Base-by-base conservation (phyloP, 495 filamentous ascomycete genomes). In the Penicillium psychrofluorescens region DNA sequence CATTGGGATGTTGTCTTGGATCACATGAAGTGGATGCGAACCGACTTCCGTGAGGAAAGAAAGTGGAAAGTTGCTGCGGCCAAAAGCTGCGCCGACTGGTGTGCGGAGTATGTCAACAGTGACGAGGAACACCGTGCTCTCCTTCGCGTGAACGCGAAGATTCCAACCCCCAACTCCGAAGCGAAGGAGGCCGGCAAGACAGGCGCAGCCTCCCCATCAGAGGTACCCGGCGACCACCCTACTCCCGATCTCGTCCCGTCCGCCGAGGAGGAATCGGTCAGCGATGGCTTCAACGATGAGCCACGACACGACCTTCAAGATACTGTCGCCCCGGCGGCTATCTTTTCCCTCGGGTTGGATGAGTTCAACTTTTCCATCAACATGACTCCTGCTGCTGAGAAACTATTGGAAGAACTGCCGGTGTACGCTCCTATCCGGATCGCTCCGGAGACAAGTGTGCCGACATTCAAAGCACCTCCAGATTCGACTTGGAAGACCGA, bases 1-100 rank as follows among this genome's bases (percentile, higher is more conserved):
- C 90, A 96, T 59, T 83, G 79, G 77, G 92, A 98, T 68, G 75
- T 92, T 35, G 61, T 97, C 34, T 66, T 97, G 8, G 76, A 88
- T 49, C 88, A 98, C 64, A 86, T 90, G 78, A 95, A 88, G 62
- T 96, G 92, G 94, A 88, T 98, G 81, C 78, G 88, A 32, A 95
- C 88, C 2, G 92, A 98, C 67, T 97, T 97, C 54, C 75, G 85
- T 29, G 87, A 95, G 65, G 92, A 98, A 62, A 69, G 87, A 27
- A 95, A 94, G 59, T 95, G 88, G 88, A 96, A 96, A 62, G 80
- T 82, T 47, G 80, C 86, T 38, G 77, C 84, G 34, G 89, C 90
- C 2, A 79, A 78, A 41, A 83, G 81, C 40, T 72, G 90, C 35
- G 90, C 89, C 4, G 69, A 82, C 44, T 81, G 80, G 57, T 96